Percentiles rank a stretch among this genome's conserved stretches.
Conservation (phyloP, 768 basidiomycete species). For the Suillus ampliporus region DNA sequence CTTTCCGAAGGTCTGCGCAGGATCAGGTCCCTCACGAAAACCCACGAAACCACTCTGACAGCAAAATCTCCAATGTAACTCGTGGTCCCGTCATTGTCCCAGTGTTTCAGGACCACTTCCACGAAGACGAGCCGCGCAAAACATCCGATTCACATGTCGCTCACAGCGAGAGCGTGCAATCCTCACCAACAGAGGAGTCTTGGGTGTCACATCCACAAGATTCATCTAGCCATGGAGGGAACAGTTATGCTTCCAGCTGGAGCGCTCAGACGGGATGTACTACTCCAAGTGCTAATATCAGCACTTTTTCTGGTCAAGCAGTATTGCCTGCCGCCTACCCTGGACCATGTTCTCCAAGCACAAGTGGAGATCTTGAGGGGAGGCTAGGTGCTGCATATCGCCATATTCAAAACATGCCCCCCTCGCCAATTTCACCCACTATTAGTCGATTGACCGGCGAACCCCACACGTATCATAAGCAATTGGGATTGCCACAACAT, state of each 20-base stretch:
- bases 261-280: not conserved
- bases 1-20: conserved; percentile 24
- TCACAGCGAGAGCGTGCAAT: conserved; percentile 1
- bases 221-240: conserved; percentile 2
- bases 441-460: conserved; percentile 25
- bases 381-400: conserved; percentile 30
- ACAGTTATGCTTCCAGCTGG: conserved; percentile 5
- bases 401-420: conserved; percentile 28
- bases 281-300: not conserved
- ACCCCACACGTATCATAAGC: conserved; percentile 32
- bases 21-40: not conserved
- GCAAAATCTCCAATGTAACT: conserved; percentile 23
- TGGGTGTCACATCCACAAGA: not conserved
- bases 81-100: conserved; percentile 27
- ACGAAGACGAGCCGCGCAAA: conserved; percentile 1
- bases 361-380: conserved; percentile 23
- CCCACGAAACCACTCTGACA: conserved; percentile 13
- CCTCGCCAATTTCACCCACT: conserved; percentile 15
- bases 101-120: conserved; percentile 29
- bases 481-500: conserved; percentile 37
- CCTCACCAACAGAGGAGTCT: conserved; percentile 8
- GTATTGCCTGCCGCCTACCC: not conserved
- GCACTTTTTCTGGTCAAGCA: not conserved
- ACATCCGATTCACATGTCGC: conserved; percentile 7
- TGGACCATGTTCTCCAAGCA: not conserved